Evolutionary conservation across 228 moss, liverwort and hornwort species (phyloP).

Genomic region (Sphagnum fallax): DNA sequence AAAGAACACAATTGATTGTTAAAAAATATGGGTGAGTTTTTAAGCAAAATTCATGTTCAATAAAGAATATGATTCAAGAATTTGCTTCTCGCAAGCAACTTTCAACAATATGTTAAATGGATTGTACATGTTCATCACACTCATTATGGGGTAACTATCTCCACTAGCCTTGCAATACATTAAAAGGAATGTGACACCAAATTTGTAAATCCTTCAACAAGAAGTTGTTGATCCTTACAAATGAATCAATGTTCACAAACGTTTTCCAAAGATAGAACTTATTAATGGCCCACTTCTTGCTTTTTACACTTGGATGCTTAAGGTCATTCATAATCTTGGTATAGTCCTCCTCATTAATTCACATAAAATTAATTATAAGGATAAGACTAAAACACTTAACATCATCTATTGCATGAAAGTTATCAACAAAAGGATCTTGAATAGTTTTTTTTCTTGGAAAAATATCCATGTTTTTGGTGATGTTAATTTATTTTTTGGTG

Average conservation of each 20-base stretch:
- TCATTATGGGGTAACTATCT: neutral
- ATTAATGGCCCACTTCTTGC: neutral
- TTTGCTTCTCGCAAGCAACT: neutral
- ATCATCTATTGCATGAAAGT: neutral
- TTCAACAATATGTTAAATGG: neutral
- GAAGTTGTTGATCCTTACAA: neutral
- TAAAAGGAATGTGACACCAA: neutral
- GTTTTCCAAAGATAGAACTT: neutral
- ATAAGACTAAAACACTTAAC: neutral
- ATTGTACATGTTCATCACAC: slow-evolving; percentile 2
- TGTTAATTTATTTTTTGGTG: too few relatives aligned
- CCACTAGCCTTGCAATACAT: neutral
- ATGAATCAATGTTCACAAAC: neutral
- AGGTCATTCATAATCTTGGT: neutral
- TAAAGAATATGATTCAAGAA: neutral
- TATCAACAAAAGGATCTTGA: neutral
- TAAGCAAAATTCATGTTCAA: neutral
- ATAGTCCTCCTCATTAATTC: neutral
- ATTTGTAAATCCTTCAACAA: neutral
- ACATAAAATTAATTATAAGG: neutral
- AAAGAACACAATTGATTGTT: neutral
- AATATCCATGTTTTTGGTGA: too few relatives aligned
- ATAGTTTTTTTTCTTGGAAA: too few relatives aligned
- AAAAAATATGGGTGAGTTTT: neutral
- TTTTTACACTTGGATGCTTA: neutral